These are phyloP conservation scores for Trypanosomatidae sp. DNA, from an alignment of 208 protist genomes.

Conservation along the genomic window DNA sequence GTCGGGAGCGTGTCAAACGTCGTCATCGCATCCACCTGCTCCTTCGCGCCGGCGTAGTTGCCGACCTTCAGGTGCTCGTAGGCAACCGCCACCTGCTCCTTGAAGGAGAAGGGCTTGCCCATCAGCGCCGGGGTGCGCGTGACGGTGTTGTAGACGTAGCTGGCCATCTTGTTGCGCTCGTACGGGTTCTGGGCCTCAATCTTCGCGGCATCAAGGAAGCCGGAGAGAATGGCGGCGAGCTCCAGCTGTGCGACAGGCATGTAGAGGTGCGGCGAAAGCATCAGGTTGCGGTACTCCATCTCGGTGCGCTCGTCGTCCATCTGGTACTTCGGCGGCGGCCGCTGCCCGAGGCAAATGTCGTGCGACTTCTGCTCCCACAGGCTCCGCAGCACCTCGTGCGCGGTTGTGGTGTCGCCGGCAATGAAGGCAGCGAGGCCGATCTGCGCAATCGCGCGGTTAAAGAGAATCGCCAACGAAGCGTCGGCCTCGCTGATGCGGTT, in stretches of 20 bases:
- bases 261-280: conserved; percentile 52
- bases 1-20: conserved; percentile 66
- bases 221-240: conserved; percentile 75
- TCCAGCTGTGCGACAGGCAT: conserved; percentile 74
- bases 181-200: conserved; percentile 83
- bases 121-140: conserved; percentile 48
- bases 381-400: conserved; percentile 61
- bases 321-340: conserved; percentile 33
- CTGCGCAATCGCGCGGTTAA: conserved; percentile 81
- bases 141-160: conserved; percentile 72
- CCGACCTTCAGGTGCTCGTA: conserved; percentile 72
- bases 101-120: conserved; percentile 60
- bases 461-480: conserved; percentile 49
- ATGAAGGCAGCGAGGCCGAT: conserved; percentile 81
- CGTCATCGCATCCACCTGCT: conserved; percentile 61
- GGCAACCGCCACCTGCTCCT: conserved; percentile 63
- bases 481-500: conserved; percentile 31
- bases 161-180: conserved; percentile 58
- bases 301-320: conserved; percentile 43
- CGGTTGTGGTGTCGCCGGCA: conserved; percentile 54
- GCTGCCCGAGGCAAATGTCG: conserved; percentile 67
- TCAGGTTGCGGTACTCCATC: conserved; percentile 57
- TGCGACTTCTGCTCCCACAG: conserved; percentile 60
- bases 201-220: conserved; percentile 65
- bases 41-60: conserved; percentile 61